phyloP scores from a whole-genome alignment of 495 filamentous ascomycete genomes.

The Alectoria sarmentosa region DNA sequence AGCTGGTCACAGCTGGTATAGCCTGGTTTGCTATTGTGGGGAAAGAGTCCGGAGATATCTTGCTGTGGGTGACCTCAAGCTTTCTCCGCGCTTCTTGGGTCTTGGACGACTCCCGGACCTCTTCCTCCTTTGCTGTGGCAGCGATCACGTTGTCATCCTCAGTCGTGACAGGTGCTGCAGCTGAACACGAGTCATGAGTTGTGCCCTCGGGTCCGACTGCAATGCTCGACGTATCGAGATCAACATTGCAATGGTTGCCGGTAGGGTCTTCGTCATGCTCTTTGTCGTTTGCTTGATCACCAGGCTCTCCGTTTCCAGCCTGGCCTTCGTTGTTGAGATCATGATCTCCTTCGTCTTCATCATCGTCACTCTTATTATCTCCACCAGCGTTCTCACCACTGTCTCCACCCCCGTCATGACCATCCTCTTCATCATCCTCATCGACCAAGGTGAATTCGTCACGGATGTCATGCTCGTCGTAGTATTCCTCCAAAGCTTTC shows the following conservation, averaged over 20 bases:
- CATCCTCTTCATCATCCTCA: not conserved
- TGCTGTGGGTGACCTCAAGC: too few species aligned
- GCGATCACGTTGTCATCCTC: not conserved
- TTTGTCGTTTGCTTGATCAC: not conserved
- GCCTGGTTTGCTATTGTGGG: too few species aligned
- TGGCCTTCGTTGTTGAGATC: not conserved
- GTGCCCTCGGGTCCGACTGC: not conserved
- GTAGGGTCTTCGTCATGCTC: too few species aligned
- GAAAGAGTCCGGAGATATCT: too few species aligned
- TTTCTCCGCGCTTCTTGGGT: not conserved
- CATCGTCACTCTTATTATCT: too few species aligned
- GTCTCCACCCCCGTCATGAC: too few species aligned
- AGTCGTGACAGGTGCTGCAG: not conserved
- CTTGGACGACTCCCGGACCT: not conserved
- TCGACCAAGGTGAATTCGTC: not conserved
- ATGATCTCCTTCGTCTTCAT: not conserved
- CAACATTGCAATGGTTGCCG: too few species aligned
- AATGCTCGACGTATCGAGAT: too few species aligned
- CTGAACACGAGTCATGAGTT: not conserved
- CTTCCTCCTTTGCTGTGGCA: not conserved
- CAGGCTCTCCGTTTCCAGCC: not conserved
- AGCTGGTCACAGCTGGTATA: too few species aligned
- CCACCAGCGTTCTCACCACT: too few species aligned
- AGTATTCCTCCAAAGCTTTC: not conserved
- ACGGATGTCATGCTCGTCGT: not conserved